phyloP scores from a whole-genome alignment of 345 rosid genomes.

The Syzygium grande region DNA sequence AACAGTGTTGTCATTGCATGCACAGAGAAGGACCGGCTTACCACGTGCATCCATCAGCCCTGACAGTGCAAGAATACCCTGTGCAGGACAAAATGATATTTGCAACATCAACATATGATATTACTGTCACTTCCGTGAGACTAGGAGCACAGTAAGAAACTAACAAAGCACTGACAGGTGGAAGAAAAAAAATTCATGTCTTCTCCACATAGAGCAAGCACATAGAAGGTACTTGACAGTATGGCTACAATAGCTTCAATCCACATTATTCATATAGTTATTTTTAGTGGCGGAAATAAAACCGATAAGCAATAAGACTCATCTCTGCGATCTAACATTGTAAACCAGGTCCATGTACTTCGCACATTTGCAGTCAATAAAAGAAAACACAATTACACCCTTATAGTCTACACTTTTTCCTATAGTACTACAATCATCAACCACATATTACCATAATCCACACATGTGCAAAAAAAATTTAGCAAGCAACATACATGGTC shows the following conservation, averaged over 20 bases:
- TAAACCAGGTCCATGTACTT: not conserved
- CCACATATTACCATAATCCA: not conserved
- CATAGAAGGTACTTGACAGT: not conserved
- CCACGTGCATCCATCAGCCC: slow-evolving; percentile 29
- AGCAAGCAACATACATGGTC: slow-evolving; percentile 21
- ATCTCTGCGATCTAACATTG: not conserved
- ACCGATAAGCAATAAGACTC: not conserved
- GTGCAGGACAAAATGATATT: not conserved
- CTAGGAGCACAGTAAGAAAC: not conserved
- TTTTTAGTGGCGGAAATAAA: not conserved
- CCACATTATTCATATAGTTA: not conserved
- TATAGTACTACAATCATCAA: not conserved
- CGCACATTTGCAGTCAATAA: not conserved
- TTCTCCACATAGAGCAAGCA: not conserved
- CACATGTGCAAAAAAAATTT: not conserved
- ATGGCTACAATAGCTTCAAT: not conserved
- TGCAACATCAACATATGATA: not conserved
- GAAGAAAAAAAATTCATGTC: not conserved
- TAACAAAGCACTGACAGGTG: not conserved
- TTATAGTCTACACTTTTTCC: not conserved
- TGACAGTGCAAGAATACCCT: slow-evolving; percentile 29
- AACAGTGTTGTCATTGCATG: slow-evolving; percentile 28
- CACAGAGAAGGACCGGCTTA: slow-evolving; percentile 37
- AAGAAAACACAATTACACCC: not conserved
- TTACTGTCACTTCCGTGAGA: not conserved